Evolutionary conservation across 345 rosid genomes (phyloP), one percentile per base, ranked within the genome.

Genomic region (Hibiscus syriacus): DNA sequence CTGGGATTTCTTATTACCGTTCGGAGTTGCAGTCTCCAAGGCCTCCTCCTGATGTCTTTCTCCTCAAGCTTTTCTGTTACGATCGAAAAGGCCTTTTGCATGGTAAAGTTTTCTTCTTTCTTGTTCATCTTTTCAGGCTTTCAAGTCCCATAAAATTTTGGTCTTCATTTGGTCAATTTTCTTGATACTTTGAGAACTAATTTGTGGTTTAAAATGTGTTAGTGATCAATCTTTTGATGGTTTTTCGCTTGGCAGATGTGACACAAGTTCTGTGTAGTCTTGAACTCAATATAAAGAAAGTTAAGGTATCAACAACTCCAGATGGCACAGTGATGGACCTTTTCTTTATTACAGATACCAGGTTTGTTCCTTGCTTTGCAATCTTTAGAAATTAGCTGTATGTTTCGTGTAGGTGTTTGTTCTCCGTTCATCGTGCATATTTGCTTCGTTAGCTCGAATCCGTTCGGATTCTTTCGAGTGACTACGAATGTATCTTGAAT

Each of bases 231-330:
- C 54, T n/a, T 73, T 54, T n/a, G 70, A 45, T 59, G 19, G n/a
- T n/a, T 64, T 5, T 57, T 6, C 11, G 5, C 9, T 68, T 75
- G 67, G 73, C 87, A 94, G 99, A 89, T 81, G 89, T 91, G 66
- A 91, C 99, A 0, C 64, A 66, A 70, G 91, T 80, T 79, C 90
- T 94, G 22, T 89, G 82, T 72, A 89, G 86, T 76, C 87, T 84
- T 32, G 99, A 94, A 84, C 95, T 94, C 74, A 81, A 76, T 57
- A 86, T 94, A 73, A 82, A 85, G 85, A 94, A 86, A 80, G 96
- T 93, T 66, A 93, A 93, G 86, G 90, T 93, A 61, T 89, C 97
- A 9, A 93, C 99, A 14, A 93, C 96, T 1, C 97, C 99, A 34
- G 96, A 94, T 71, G 99, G 88, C 55, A 89, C 74, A 68, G 95